A percentile compares a stretch with the other conserved stretches of the same genome.
phyloP scores from a whole-genome alignment of 2,329 filamentous ascomycete genomes.

The Drechslerella stenobrocha region DNA sequence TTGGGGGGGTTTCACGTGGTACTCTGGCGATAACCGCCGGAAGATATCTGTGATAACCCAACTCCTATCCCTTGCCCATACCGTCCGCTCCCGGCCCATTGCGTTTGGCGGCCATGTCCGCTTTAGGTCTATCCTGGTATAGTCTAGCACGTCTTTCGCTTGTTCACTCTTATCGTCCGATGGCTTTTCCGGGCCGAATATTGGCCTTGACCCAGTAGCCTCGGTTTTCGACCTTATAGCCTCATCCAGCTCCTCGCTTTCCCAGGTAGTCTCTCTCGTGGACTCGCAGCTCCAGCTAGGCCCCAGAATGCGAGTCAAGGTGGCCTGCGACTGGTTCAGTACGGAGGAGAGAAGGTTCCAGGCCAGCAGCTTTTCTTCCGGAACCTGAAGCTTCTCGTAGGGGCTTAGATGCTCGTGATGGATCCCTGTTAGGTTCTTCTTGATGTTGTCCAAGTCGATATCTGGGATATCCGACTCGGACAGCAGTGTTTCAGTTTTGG shows the following conservation, averaged over 20 bases:
- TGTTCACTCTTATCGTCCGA: conserved; percentile 4
- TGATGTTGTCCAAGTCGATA: conserved; percentile 41
- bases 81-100: conserved; percentile 51
- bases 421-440: conserved; percentile 42
- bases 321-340: conserved; percentile 26
- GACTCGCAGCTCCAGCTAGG: conserved; percentile 48
- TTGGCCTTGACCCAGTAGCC: conserved; percentile 31
- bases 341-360: conserved; percentile 49
- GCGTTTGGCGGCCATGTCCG: conserved; percentile 52
- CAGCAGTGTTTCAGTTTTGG: conserved; percentile 45
- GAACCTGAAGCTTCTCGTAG: conserved; percentile 36
- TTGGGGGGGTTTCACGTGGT: conserved; percentile 14
- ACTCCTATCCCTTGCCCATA: conserved; percentile 52
- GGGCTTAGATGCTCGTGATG: conserved; percentile 30
- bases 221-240: conserved; percentile 36
- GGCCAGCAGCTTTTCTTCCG: conserved; percentile 31
- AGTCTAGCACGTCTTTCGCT: conserved; percentile 46
- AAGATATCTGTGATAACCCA: conserved; percentile 50
- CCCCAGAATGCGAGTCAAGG: conserved; percentile 50
- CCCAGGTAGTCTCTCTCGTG: conserved; percentile 45
- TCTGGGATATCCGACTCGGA: conserved; percentile 32
- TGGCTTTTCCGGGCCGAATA: conserved; percentile 35
- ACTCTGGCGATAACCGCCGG: conserved; percentile 10
- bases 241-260: conserved; percentile 50
- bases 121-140: conserved; percentile 51